phyloP scores from a whole-genome alignment of 768 basidiomycete species.

The Lenzites betulinus region DNA sequence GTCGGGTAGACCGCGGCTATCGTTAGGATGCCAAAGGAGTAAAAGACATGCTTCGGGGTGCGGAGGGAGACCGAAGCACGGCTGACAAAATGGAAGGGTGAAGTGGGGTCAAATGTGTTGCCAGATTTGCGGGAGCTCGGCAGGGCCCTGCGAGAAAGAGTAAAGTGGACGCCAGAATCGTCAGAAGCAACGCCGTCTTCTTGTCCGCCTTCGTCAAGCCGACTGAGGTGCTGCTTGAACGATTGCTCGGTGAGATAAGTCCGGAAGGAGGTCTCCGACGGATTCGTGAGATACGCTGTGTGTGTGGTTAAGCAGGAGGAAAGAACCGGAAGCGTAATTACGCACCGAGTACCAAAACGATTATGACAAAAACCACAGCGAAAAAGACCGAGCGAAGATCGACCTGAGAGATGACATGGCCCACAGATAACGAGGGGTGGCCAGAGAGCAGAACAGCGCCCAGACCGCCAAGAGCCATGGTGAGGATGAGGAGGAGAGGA shows the following conservation, averaged over 20 bases:
- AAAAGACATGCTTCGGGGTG: slow-evolving; percentile 87
- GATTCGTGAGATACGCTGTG: slow-evolving; percentile 93
- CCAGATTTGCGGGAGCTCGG: slow-evolving; percentile 21
- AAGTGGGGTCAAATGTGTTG: slow-evolving; percentile 30
- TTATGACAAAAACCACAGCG: slow-evolving; percentile 65
- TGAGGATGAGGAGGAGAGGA: slow-evolving; percentile 60
- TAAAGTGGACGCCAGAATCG: slow-evolving; percentile 30
- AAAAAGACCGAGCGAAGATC: slow-evolving; percentile 74
- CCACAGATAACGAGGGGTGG: slow-evolving; percentile 45
- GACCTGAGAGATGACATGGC: slow-evolving; percentile 50
- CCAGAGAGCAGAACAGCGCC: slow-evolving; percentile 61
- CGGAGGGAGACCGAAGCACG: slow-evolving; percentile 90
- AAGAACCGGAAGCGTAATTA: slow-evolving; percentile 21
- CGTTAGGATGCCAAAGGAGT: slow-evolving; percentile 85
- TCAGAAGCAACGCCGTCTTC: slow-evolving; percentile 45
- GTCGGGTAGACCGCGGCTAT: slow-evolving; percentile 75
- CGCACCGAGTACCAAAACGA: slow-evolving; percentile 73
- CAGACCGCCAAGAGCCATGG: slow-evolving; percentile 63
- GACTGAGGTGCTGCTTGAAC: slow-evolving; percentile 90
- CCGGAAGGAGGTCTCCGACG: slow-evolving; percentile 90
- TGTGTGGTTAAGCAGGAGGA: slow-evolving; percentile 13
- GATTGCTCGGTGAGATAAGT: slow-evolving; percentile 96
- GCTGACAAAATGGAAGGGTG: slow-evolving; percentile 85
- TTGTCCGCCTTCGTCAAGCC: slow-evolving; percentile 68
- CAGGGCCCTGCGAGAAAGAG: slow-evolving; percentile 24